A percentile compares a stretch with the other conserved stretches of the same genome.
These are phyloP conservation scores for Rhizophagus sp. DNA, from an alignment of 192 early-diverging fungal genomes.

Conservation along the genomic window DNA sequence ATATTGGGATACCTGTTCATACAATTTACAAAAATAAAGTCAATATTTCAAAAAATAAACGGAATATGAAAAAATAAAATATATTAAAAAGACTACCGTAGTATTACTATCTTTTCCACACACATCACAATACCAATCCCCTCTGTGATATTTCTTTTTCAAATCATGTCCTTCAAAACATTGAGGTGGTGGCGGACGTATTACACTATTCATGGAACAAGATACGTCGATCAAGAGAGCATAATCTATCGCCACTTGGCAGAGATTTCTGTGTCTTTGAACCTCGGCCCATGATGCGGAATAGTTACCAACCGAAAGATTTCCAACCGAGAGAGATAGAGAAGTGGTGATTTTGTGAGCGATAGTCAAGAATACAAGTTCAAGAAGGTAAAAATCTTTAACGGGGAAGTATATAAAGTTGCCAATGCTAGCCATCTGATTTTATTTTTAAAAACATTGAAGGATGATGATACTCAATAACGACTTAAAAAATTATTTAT, in stretches of 20 bases:
- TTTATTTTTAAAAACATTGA: background rate
- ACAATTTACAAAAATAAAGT: background rate
- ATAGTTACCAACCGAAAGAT: background rate
- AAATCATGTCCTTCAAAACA: slow-evolving; percentile 28
- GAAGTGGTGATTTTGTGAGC: slow-evolving; percentile 20
- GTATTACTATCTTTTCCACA: slow-evolving; percentile 13
- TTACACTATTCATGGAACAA: slow-evolving; percentile 3
- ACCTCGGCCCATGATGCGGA: slow-evolving; percentile 25
- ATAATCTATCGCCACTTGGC: slow-evolving; percentile 26
- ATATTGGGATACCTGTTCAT: background rate
- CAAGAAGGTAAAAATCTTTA: slow-evolving; percentile 24
- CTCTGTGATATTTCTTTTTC: background rate
- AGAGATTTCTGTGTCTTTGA: slow-evolving; percentile 18
- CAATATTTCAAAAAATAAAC: too few relatives aligned
- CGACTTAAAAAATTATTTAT: too few relatives aligned
- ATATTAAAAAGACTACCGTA: background rate
- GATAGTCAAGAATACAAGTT: slow-evolving; percentile 18
- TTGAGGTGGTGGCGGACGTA: background rate
- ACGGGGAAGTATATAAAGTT: slow-evolving; percentile 11
- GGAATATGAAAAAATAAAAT: background rate
- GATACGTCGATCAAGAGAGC: slow-evolving; percentile 20
- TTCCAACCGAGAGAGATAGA: background rate
- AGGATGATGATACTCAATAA: too few relatives aligned
- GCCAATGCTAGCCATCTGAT: slow-evolving; percentile 15
- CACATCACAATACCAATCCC: background rate